Evolutionary conservation across 371 early-diverging fungal species (phyloP).

Genomic region (Mortierella sp.): DNA sequence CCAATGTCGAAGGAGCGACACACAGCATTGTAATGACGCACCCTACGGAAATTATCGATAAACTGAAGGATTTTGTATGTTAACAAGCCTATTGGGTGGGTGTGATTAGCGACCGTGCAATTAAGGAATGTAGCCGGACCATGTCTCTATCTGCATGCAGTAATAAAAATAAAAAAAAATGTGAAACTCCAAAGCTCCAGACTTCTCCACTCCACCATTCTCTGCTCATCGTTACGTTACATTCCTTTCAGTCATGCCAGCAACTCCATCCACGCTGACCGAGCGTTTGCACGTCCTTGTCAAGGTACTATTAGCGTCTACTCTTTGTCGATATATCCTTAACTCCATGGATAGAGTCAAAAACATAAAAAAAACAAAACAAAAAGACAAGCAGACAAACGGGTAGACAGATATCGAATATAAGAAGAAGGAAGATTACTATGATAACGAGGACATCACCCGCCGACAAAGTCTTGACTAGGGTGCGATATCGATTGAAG

Average conservation of each 20-base stretch:
- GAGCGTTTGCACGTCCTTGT: constrained; percentile 37
- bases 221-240: constrained; percentile 23
- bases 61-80: constrained; percentile 29
- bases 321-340: neutral
- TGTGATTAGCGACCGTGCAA: neutral
- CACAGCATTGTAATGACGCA: constrained; percentile 55
- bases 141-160: neutral
- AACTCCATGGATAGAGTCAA: neutral
- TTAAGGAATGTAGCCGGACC: neutral
- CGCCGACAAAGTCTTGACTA: too few relatives aligned
- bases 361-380: too few relatives aligned
- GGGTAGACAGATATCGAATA: too few relatives aligned
- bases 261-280: constrained; percentile 35
- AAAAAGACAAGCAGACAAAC: too few relatives aligned
- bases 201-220: constrained; percentile 11
- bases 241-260: constrained; percentile 26
- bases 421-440: too few relatives aligned
- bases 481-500: too few relatives aligned
- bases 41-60: constrained; percentile 25
- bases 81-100: neutral
- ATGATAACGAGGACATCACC: too few relatives aligned
- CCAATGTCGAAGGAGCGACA: constrained; percentile 42
- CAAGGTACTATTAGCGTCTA: constrained; percentile 26
- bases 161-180: neutral
- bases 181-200: neutral